Evolutionary conservation across 805 yeast genomes (phyloP).

Genomic region (Yarrowia sp.): DNA sequence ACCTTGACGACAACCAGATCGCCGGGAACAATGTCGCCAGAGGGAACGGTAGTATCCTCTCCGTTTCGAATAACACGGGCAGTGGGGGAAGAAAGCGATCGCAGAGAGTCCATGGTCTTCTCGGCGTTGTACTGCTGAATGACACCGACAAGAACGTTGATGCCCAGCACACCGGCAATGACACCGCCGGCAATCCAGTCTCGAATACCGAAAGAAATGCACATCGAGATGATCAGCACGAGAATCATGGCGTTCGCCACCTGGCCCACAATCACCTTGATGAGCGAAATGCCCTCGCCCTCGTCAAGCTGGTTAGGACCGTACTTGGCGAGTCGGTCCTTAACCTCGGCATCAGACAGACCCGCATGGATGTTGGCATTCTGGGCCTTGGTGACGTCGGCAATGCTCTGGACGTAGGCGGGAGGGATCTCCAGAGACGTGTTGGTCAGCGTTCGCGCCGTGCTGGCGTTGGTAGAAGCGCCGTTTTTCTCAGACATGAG

Average conservation of each 20-base stretch:
- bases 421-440: not conserved
- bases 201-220: conserved; percentile 65
- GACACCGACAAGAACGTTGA: conserved; percentile 66
- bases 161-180: conserved; percentile 60
- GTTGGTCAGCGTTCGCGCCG: not conserved
- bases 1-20: conserved; percentile 61
- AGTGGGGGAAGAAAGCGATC: conserved; percentile 64
- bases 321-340: conserved; percentile 37
- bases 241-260: conserved; percentile 75
- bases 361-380: conserved; percentile 51
- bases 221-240: conserved; percentile 66
- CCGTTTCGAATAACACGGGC: conserved; percentile 68
- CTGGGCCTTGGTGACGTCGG: conserved; percentile 43
- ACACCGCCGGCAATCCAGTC: conserved; percentile 87
- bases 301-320: conserved; percentile 66
- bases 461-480: not conserved
- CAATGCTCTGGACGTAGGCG: conserved; percentile 38
- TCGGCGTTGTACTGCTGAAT: conserved; percentile 73
- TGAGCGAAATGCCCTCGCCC: conserved; percentile 52
- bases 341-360: conserved; percentile 42
- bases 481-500: conserved; percentile 1
- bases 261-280: conserved; percentile 60
- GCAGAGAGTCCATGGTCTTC: conserved; percentile 72
- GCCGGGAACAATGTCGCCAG: conserved; percentile 70
- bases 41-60: conserved; percentile 53